A percentile compares a stretch with the other conserved stretches of the same genome.
Conservation (phyloP, 441 rosid genomes). For the Erysimum pusillum region DNA sequence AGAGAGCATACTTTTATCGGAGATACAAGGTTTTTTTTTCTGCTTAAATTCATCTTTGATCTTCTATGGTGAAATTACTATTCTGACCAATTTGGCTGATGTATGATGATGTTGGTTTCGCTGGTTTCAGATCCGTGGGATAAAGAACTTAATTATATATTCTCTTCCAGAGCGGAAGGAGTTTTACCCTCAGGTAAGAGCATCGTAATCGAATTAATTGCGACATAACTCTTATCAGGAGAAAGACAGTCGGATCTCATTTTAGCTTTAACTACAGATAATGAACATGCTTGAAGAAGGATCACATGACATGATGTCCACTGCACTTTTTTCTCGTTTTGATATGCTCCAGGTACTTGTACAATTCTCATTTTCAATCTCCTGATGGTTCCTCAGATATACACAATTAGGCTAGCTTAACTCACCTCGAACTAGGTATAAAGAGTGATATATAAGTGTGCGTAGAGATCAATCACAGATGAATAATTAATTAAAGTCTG, state of each 20-base stretch:
- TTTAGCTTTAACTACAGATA: constrained; percentile 59
- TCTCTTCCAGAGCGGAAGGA: constrained; percentile 96
- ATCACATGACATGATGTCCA: constrained; percentile 72
- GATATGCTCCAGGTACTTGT: constrained; percentile 76
- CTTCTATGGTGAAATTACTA: neutral
- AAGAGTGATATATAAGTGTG: constrained; percentile 1
- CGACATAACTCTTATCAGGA: neutral
- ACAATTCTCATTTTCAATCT: constrained; percentile 12
- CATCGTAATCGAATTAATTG: constrained; percentile 12
- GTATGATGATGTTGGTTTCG: constrained; percentile 18
- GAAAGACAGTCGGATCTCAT: constrained; percentile 26
- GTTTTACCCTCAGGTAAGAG: constrained; percentile 87
- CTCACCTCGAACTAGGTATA: constrained; percentile 9
- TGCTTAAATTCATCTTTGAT: constrained; percentile 15
- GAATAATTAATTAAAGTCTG: no score
- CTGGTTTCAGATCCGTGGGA: constrained; percentile 81
- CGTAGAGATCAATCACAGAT: no score
- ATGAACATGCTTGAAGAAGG: constrained; percentile 89
- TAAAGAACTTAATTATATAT: constrained; percentile 79
- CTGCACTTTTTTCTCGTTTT: constrained; percentile 77
- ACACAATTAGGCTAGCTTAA: neutral
- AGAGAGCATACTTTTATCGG: constrained; percentile 86
- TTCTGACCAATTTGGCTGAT: constrained; percentile 6
- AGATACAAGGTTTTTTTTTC: constrained; percentile 80
- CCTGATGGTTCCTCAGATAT: constrained; percentile 9